Base-by-base conservation (phyloP, 2,329 filamentous ascomycete genomes). In the Pseudocercospora musae region DNA sequence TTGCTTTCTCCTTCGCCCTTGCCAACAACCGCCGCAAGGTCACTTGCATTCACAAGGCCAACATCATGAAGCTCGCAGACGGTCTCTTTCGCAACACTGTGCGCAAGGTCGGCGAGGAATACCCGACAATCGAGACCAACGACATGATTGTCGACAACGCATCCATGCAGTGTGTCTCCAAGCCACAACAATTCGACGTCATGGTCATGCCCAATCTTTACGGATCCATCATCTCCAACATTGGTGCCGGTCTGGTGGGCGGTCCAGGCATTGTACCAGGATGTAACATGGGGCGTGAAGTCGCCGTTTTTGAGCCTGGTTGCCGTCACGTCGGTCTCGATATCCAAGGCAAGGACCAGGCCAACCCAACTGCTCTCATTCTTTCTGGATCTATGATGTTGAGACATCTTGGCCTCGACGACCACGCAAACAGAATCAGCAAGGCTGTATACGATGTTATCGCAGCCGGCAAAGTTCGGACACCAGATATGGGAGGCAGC, bases 131-230 rank as follows among this genome's bases (percentile, higher is more conserved):
- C 72, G 91, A 97, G 84, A 89, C 89, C 77, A 96, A 96, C 84
- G 95, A 99, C 83, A 97, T 99, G 94, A 99, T 99, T 79, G 95
- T 99, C 80, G 95, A 99, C 84, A 99, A 99, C 81, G 95, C 95
- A 75, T 96, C 91, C 76, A 99, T 99, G 95, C 95, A 99, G 85
- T 96, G 92, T 77, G 95, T 99, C 72, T 93, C 91, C 71, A 86
- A 87, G 70, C 95, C 95, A 66, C 95, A 98, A 83, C 95, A 99
- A 81, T 99, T 99, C 78, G 95, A 99, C 79, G 95, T 99, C 74
- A 91, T 99, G 89, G 95, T 99, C 79, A 98, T 98, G 93, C 95
- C 95, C 75, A 99, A 99, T 85, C 83, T 98, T 76, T 98, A 98
- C 86, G 94, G 94, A 80, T 93, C 94, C 78, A 99, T 99, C 75